Percentiles rank a stretch among this genome's conserved stretches.
These are phyloP conservation scores for Lyophyllum decastes DNA, from an alignment of 768 basidiomycete species.

Conservation along the genomic window DNA sequence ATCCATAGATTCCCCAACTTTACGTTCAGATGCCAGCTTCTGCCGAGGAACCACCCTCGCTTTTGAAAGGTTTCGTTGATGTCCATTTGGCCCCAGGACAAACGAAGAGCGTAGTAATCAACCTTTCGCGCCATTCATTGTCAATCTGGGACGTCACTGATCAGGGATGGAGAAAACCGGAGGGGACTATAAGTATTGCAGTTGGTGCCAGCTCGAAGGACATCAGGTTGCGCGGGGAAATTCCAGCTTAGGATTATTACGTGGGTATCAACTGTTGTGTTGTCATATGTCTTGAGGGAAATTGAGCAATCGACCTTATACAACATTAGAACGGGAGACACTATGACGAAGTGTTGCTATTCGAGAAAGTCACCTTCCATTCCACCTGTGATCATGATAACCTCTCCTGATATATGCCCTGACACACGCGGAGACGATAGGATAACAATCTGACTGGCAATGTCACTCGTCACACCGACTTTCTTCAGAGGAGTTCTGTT, in stretches of 20 bases:
- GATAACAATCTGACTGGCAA: constrained; percentile 65
- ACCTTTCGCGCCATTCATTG: constrained; percentile 51
- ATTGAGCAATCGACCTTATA: constrained; percentile 33
- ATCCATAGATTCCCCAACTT: constrained; percentile 56
- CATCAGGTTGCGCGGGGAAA: constrained; percentile 17
- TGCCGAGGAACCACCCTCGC: constrained; percentile 54
- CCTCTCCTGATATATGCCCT: constrained; percentile 71
- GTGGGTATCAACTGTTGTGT: not conserved
- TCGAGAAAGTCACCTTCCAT: constrained; percentile 61
- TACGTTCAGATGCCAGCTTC: constrained; percentile 53
- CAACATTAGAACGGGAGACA: constrained; percentile 1
- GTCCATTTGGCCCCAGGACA: constrained; percentile 41
- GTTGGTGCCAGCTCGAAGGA: constrained; percentile 59
- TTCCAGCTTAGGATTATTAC: constrained; percentile 4
- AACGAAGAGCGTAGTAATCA: constrained; percentile 37
- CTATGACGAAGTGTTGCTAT: not conserved
- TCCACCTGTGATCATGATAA: constrained; percentile 72
- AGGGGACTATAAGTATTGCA: constrained; percentile 51
- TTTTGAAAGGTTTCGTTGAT: constrained; percentile 58
- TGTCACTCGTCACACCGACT: constrained; percentile 59
- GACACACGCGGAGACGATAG: constrained; percentile 63
- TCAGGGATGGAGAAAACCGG: constrained; percentile 62
- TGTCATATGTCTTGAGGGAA: constrained; percentile 23
- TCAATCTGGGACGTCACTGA: constrained; percentile 60
- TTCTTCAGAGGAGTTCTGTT: constrained; percentile 70